A percentile compares a stretch with the other conserved stretches of the same genome.
Conservation (phyloP, 192 early-diverging fungal genomes). For the Podila clonocystis region DNA sequence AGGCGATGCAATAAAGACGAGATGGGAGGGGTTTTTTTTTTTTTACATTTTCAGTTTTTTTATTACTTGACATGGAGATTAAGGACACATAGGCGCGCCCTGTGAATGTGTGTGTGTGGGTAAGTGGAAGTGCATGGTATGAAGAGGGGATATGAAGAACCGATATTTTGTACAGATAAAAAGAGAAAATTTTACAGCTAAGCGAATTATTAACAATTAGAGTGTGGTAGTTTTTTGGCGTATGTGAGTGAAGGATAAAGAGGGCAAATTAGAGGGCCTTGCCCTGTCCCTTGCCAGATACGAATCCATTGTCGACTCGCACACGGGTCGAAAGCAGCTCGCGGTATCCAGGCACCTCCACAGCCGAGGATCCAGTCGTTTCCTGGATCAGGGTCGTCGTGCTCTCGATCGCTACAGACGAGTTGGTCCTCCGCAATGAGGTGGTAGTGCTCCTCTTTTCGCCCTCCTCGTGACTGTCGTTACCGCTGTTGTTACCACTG, state of each 20-base stretch:
- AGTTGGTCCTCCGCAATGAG: neutral
- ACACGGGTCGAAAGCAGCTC: slow-evolving; percentile 30
- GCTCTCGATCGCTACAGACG: neutral
- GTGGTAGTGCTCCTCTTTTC: slow-evolving; percentile 14
- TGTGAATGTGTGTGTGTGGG: too few relatives aligned
- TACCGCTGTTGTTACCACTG: slow-evolving; percentile 51
- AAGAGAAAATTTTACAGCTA: too few relatives aligned
- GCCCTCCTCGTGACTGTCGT: slow-evolving; percentile 45
- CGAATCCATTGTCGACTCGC: slow-evolving; percentile 41
- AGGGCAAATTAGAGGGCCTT: slow-evolving; percentile 31
- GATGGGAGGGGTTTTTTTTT: too few relatives aligned
- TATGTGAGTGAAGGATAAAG: neutral
- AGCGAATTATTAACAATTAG: too few relatives aligned
- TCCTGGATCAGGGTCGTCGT: neutral
- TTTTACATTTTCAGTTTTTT: too few relatives aligned
- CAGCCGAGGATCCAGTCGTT: neutral
- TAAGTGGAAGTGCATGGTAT: too few relatives aligned
- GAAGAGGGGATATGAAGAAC: too few relatives aligned
- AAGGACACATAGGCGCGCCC: too few relatives aligned
- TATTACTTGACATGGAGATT: too few relatives aligned
- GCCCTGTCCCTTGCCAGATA: slow-evolving; percentile 52
- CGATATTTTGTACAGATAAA: too few relatives aligned
- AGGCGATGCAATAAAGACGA: too few relatives aligned
- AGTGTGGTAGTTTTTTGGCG: too few relatives aligned
- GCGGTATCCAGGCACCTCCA: slow-evolving; percentile 35